Evolutionary conservation across 306 rosid species (phyloP), one percentile per base, ranked within the genome.

Genomic region (Senna tora): DNA sequence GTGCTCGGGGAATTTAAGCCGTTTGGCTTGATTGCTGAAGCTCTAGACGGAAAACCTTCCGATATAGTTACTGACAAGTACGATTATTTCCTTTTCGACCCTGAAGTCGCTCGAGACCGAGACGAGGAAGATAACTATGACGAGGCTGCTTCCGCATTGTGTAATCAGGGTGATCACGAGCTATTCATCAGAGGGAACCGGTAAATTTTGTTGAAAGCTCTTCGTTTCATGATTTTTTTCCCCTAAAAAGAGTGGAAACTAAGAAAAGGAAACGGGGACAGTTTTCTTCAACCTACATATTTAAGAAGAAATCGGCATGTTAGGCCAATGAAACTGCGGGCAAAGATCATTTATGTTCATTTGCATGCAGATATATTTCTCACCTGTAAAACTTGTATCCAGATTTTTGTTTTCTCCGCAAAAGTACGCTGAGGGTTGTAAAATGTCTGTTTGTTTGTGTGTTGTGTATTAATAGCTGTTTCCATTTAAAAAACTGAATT

Each of bases 1-100:
- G 87, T 93, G 63, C 94, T 93, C 7, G 98, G 98, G 70, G 96
- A 87, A 80, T 93, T 93, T 89, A 90, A 93, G 84, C 97, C 98
- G 2, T 90, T 90, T 51, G 98, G 98, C 19, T 80, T 93, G 66
- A 81, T 93, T n/a, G 98, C 97, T 49, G 98, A 93, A 85, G 93
- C 96, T 51, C 87, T 93, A 20, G 98, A 90, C 55, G 97, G 98
- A 14, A 90, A 93, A 78, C 82, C 88, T 50, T 67, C 84, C 10
- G 92, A 85, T 67, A 60, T 75, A 1, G 87, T 81, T 65, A 72
- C 84, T 1, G 84, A 90, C 33, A 84, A 93, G 77, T 93, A 88
- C 80, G 87, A 87, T 30, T 93, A 93, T 85, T 87, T 93, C 81
- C 89, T 93, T 19, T 93, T 93, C 84, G 92, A 93, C 39, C 85